Base-by-base conservation (phyloP, 73 alveolate genomes). In the Uronychia setigera region DNA sequence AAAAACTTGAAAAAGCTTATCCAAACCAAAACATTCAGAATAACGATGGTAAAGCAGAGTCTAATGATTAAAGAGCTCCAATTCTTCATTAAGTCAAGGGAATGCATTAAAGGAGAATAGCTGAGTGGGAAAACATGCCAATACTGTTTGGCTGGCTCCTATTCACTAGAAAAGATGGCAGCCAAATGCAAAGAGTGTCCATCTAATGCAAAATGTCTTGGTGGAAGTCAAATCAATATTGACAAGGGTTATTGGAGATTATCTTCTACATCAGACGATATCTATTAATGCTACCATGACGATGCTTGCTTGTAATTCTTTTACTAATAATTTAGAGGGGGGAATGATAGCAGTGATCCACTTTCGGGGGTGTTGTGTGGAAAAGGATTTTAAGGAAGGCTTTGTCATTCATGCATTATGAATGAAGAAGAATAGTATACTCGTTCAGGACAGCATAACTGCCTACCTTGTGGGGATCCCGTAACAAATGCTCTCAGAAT, bases 241-340 rank as follows among this genome's bases (percentile, higher is more conserved):
- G 58, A 58, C 1, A 26, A 33, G 31, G 90, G 87, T 19, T 89
- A 81, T 78, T 89, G 94, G 94, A 83, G 94, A 78, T 26, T 57
- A 26, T 34, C 77, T 29, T 1, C 57, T n/a, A 67, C 67, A 13
- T 29, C 83, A 25, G 33, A 74, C 29, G 5, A 30, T 0, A 87
- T 87, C 28, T 28, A 28, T 32, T 27, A 81, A 33, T 87, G 93
- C 59, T 31, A 32, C 32, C 33, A 79, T 31, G 34, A 28, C 11
- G 86, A 81, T 1, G 81, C 82, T 0, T 87, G 93, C 31, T 32
- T 81, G 67, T 46, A 46, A 46, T n/a, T n/a, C n/a, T n/a, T n/a
- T n/a, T 5, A 46, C 19, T 19, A 46, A 11, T 19, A 11, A 46
- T 11, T 46, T 19, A 31, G 31, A 59, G 88, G 88, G 29, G 88